Conservation (phyloP, 352 stramenopile genomes). For the Phytophthora podocarpi region DNA sequence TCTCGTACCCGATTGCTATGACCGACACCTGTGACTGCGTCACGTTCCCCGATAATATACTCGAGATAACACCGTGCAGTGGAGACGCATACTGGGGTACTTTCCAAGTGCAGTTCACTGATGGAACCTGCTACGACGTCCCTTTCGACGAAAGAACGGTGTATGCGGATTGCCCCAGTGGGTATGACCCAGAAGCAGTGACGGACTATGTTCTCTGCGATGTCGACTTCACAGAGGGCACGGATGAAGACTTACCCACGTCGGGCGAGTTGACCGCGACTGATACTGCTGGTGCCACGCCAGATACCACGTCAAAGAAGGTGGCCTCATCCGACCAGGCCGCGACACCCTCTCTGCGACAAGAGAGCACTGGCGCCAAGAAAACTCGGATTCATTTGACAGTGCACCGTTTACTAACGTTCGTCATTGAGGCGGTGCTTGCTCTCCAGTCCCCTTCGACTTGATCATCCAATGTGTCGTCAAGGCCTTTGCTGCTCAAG, state of each 20-base stretch:
- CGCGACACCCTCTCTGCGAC: not conserved
- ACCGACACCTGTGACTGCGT: conserved; percentile 13
- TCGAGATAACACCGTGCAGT: not conserved
- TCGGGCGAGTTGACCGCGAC: not conserved
- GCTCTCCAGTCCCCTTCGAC: conserved; percentile 11
- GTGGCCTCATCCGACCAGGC: not conserved
- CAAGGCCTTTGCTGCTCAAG: too few relatives aligned
- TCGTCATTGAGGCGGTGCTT: conserved; percentile 6
- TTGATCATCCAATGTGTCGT: too few relatives aligned
- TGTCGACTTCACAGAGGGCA: conserved; percentile 11
- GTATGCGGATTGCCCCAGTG: conserved; percentile 9
- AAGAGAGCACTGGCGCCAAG: conserved; percentile 1
- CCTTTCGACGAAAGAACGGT: conserved; percentile 6
- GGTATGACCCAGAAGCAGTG: not conserved
- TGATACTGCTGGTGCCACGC: too few relatives aligned
- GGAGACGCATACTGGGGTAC: conserved; percentile 3
- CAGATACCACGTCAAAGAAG: too few relatives aligned
- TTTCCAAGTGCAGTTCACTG: conserved; percentile 6
- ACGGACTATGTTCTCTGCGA: conserved; percentile 7
- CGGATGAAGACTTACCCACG: not conserved
- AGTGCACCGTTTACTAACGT: conserved; percentile 13
- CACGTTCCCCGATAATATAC: not conserved
- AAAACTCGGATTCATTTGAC: conserved; percentile 15
- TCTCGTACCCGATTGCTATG: conserved; percentile 7
- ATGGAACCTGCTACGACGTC: conserved; percentile 14